Percentiles rank a stretch among this genome's conserved stretches.
phyloP scores from a whole-genome alignment of 805 yeast genomes.

The Nakazawaea wickerhamii region DNA sequence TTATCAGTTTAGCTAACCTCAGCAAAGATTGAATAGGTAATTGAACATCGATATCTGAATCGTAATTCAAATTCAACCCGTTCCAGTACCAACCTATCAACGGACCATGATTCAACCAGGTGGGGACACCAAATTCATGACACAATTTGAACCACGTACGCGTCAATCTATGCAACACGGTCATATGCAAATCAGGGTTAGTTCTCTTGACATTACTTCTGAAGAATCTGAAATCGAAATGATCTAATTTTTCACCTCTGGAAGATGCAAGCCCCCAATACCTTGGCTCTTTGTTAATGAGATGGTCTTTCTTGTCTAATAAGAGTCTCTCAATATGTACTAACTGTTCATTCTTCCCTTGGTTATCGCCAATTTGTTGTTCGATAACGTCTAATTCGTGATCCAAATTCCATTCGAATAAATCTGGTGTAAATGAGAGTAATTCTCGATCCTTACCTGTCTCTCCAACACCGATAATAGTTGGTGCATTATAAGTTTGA shows the following conservation, averaged over 20 bases:
- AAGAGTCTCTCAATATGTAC: neutral
- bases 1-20: constrained; percentile 38
- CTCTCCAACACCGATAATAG: constrained; percentile 1
- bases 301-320: neutral
- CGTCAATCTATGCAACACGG: constrained; percentile 35
- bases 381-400: constrained; percentile 38
- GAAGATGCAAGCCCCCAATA: constrained; percentile 7
- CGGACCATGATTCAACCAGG: constrained; percentile 61
- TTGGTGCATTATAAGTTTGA: neutral
- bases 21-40: constrained; percentile 42
- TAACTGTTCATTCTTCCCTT: no score
- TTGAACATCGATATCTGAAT: constrained; percentile 56
- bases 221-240: constrained; percentile 7
- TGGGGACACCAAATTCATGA: constrained; percentile 33
- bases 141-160: constrained; percentile 43
- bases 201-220: neutral
- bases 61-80: constrained; percentile 56
- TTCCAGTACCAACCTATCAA: constrained; percentile 56
- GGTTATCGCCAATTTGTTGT: constrained; percentile 70
- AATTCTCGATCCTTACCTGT: neutral
- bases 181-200: neutral
- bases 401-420: neutral
- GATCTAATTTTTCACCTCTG: neutral
- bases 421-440: neutral
- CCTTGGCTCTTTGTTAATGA: neutral